These are phyloP conservation scores for Metschnikowia similis DNA, from an alignment of 805 yeast species.

Conservation along the genomic window DNA sequence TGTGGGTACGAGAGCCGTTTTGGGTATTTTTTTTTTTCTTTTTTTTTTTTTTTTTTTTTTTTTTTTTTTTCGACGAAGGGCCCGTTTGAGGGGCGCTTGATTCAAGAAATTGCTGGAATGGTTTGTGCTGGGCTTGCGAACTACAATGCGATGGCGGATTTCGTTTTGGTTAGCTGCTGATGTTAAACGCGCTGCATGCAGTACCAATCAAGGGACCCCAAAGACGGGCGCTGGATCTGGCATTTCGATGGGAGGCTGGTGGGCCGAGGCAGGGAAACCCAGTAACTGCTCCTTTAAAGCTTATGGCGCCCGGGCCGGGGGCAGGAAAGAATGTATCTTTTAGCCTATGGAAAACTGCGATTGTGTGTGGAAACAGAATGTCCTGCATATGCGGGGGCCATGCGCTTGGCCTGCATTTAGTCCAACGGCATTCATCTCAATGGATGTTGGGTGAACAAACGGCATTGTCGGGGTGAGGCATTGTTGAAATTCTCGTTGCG, in stretches of 20 bases:
- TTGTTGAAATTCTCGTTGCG: not conserved
- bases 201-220: not conserved
- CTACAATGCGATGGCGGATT: not conserved
- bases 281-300: too few relatives aligned
- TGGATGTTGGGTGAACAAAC: not conserved
- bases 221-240: too few relatives aligned
- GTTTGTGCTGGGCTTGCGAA: not conserved
- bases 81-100: not conserved
- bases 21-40: not conserved
- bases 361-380: not conserved
- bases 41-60: too few relatives aligned
- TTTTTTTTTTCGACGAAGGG: not conserved
- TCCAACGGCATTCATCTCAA: not conserved
- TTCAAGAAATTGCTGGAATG: not conserved
- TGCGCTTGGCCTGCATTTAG: not conserved
- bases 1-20: not conserved
- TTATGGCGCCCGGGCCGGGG: too few relatives aligned
- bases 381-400: not conserved
- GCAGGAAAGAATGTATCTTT: too few relatives aligned
- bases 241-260: not conserved
- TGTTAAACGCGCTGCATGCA: not conserved
- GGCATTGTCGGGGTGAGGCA: not conserved
- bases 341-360: not conserved
- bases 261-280: too few relatives aligned
- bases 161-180: not conserved